Base-by-base conservation (phyloP, 495 filamentous ascomycete species). In the Tuber borchii region DNA sequence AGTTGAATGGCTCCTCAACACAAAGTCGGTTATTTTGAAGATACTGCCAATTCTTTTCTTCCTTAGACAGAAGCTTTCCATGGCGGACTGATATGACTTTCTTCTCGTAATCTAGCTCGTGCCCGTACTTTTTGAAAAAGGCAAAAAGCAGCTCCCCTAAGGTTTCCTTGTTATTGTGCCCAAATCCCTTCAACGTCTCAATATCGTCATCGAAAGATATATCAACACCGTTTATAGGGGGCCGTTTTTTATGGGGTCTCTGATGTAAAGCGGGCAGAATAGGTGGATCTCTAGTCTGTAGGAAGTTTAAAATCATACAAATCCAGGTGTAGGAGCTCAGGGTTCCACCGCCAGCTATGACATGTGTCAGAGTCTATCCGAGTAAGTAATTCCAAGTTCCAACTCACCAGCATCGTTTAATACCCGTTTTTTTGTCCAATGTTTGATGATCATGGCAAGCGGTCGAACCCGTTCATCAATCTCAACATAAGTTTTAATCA, bases 241-340 rank as follows among this genome's bases (percentile, higher is more conserved):
- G 76, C 46, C 85, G 84, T 79, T 89, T 89, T 79, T 91, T 85
- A 77, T 92, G 89, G 10, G 91, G 88, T 20, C 88, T 87, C 77
- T 93, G 90, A 79, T 97, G 96, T 16, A 99, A 88, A 40, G 92
- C 90, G 10, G 95, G 95, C 34, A 99, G 85, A 68, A 99, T 88
- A 0, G 94, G 94, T 68, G 95, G 93, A 76, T 93, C 87, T 80
- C 95, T 89, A 44, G 92, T 91, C 84, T 99, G 95, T 45, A 99
- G 87, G 83, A 98, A 99, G 76, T 94, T 95, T 80, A 99, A 91
- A 78, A 98, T 97, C 89, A 98, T 90, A 86, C 95, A 98, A 83
- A 97, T 97, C 95, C 95, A 99, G n/a, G 95, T 97, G 82, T 99
- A 99, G 16, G 96, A 98, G 84, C 95, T 97, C 39, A 99, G 86